Evolutionary conservation across 441 rosid genomes (phyloP), one percentile per base, ranked within the genome.

Genomic region (Pelargonium citronellum): DNA sequence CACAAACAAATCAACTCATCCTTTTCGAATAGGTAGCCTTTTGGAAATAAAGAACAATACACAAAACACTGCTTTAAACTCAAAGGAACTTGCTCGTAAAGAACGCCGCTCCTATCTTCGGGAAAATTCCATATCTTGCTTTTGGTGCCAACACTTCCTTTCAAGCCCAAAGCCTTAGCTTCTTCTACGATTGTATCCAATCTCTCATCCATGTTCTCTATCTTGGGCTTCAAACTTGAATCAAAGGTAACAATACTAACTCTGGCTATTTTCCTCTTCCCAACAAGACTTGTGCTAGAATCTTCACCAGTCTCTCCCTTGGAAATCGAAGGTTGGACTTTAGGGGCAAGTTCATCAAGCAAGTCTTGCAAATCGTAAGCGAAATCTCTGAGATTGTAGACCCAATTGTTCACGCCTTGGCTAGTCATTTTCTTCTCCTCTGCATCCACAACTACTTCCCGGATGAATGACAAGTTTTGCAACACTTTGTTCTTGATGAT

Each of bases 311-410:
- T 2, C 37, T 30, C 37, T 30, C 37, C 37, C 37, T 30, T 30
- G 37, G 37, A 30, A 3, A 30, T 30, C 37, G 3, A 30, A 30
- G 37, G 37, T 30, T 30, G 37, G 3, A 2, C 37, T 30, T 30
- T 30, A 30, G 37, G 37, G 13, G 80, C 71, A 30, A 82, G 74
- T 69, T 83, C 82, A 57, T 83, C 82, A n/a, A 83, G 60, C 49
- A 83, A 55, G 73, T 83, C 86, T 39, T 78, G 83, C 7, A 80
- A 73, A 16, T 78, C 71, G 27, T 78, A 80, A 7, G 64, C 64
- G 51, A 69, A 62, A 67, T 76, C 82, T 71, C 72, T 78, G 66
- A 83, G 78, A 53, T 78, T 75, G 34, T 68, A 71, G 17, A 78
- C 68, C 86, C 86, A 83, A 30, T 30, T 30, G 37, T 30, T 2